These are phyloP conservation scores for Abrus pulchellus DNA, from an alignment of 306 rosid genomes.

Conservation along the genomic window DNA sequence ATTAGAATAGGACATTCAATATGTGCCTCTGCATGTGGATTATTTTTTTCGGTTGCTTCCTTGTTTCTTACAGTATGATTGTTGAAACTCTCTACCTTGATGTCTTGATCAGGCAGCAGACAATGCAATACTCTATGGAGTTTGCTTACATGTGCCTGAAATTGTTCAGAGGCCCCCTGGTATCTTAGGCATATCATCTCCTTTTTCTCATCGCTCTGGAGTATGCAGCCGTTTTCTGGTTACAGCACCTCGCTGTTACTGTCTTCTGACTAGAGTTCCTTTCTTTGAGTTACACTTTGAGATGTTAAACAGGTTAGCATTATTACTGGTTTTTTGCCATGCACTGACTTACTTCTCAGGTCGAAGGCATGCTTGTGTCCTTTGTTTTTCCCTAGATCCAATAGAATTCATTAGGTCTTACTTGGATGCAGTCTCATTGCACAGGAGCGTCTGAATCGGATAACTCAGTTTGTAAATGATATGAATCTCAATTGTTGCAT, in stretches of 20 bases:
- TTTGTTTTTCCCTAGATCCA: slow-evolving; percentile 27
- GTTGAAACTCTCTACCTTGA: slow-evolving; percentile 49
- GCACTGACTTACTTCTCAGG: slow-evolving; percentile 1
- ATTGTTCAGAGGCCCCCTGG: slow-evolving; percentile 97
- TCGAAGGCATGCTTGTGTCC: neutral
- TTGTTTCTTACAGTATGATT: slow-evolving; percentile 43
- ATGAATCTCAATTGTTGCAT: slow-evolving; percentile 60
- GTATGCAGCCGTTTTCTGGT: slow-evolving; percentile 83
- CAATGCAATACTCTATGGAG: slow-evolving; percentile 90
- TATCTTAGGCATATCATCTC: slow-evolving; percentile 69
- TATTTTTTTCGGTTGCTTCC: slow-evolving; percentile 34
- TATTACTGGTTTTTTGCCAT: slow-evolving; percentile 31
- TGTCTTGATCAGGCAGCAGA: slow-evolving; percentile 77
- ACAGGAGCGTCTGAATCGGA: slow-evolving; percentile 94
- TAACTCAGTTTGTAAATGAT: slow-evolving; percentile 78
- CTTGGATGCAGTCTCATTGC: slow-evolving; percentile 91
- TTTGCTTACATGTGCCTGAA: slow-evolving; percentile 93
- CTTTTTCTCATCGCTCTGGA: slow-evolving; percentile 65
- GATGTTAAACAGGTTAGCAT: slow-evolving; percentile 87
- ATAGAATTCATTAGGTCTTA: slow-evolving; percentile 50
- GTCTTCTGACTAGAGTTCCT: slow-evolving; percentile 86
- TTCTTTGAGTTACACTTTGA: slow-evolving; percentile 93
- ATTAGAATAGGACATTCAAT: neutral
- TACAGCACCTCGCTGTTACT: slow-evolving; percentile 97
- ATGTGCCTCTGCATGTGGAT: neutral